phyloP scores from a whole-genome alignment of 1,284 basidiomycete genomes.

The Meripilus lineatus region DNA sequence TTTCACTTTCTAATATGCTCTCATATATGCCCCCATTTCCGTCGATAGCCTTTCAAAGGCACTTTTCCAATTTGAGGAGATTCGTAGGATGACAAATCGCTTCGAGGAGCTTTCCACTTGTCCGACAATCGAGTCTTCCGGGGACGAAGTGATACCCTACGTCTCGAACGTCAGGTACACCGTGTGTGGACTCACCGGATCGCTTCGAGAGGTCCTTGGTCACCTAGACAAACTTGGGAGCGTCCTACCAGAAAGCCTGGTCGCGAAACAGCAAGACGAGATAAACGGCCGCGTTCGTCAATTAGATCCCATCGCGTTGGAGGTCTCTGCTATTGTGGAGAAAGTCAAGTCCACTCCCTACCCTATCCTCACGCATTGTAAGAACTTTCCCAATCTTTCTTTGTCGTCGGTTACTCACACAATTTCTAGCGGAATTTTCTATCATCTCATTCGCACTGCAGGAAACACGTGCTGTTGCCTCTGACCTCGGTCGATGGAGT shows the following conservation, averaged over 20 bases:
- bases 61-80: constrained; percentile 5
- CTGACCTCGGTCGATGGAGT: constrained; percentile 30
- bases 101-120: constrained; percentile 9
- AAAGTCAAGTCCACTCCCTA: constrained; percentile 27
- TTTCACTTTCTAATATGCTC: too few species aligned
- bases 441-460: too few species aligned
- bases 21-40: too few species aligned
- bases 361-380: constrained; percentile 35
- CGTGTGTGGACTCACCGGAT: constrained; percentile 1
- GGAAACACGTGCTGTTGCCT: too few species aligned
- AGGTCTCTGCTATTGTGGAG: too few species aligned
- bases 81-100: constrained; percentile 16
- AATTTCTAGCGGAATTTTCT: constrained; percentile 8
- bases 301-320: too few species aligned
- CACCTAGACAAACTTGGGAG: constrained; percentile 7
- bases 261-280: too few species aligned
- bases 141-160: background rate
- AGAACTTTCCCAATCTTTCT: background rate
- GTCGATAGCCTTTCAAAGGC: constrained; percentile 15
- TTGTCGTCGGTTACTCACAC: constrained; percentile 14
- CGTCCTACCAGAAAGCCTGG: too few species aligned
- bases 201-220: constrained; percentile 9
- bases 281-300: too few species aligned
- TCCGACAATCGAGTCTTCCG: constrained; percentile 7
- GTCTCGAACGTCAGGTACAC: constrained; percentile 3